A percentile compares a stretch with the other conserved stretches of the same genome.
phyloP scores from a whole-genome alignment of 2,329 filamentous ascomycete genomes.

The Aspergillus cejpii region DNA sequence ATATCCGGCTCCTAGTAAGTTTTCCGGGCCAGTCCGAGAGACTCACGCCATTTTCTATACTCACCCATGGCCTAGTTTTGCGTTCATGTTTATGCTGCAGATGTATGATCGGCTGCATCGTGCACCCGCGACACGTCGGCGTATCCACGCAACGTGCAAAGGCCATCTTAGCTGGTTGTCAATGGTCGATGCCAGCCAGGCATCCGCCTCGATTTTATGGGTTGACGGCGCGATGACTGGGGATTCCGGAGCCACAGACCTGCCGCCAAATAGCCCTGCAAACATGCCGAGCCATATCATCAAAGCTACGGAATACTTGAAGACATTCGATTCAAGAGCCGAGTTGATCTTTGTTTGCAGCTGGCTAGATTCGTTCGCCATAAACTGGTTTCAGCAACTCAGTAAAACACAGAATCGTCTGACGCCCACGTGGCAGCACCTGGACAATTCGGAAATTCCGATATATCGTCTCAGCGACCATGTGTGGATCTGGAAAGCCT shows the following conservation, averaged over 20 bases:
- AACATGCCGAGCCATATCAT: conserved; percentile 14
- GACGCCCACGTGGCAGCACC: conserved; percentile 15
- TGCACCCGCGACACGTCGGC: neutral
- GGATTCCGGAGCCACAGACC: conserved; percentile 1
- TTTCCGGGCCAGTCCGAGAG: too few relatives aligned
- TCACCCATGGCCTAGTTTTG: conserved; percentile 7
- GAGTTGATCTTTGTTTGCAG: conserved; percentile 12
- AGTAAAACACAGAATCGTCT: conserved; percentile 8
- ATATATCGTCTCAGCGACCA: conserved; percentile 15
- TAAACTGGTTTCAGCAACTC: conserved; percentile 7
- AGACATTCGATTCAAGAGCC: conserved; percentile 2
- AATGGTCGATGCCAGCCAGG: neutral
- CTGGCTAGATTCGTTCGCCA: conserved; percentile 5
- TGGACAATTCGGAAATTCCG: conserved; percentile 9
- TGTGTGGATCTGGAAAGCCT: conserved; percentile 16
- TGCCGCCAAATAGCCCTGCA: conserved; percentile 10
- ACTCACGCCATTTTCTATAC: neutral
- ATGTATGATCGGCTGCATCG: conserved; percentile 6
- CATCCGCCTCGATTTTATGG: conserved; percentile 12
- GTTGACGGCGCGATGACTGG: conserved; percentile 6
- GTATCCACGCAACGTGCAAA: conserved; percentile 11
- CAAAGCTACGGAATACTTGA: conserved; percentile 13
- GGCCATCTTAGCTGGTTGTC: conserved; percentile 12
- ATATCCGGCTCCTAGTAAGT: conserved; percentile 16
- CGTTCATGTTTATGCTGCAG: conserved; percentile 14